A percentile compares a stretch with the other conserved stretches of the same genome.
These are phyloP conservation scores for Pseudopediastrum boryanum DNA, from an alignment of 139 green algal species.

Conservation along the genomic window DNA sequence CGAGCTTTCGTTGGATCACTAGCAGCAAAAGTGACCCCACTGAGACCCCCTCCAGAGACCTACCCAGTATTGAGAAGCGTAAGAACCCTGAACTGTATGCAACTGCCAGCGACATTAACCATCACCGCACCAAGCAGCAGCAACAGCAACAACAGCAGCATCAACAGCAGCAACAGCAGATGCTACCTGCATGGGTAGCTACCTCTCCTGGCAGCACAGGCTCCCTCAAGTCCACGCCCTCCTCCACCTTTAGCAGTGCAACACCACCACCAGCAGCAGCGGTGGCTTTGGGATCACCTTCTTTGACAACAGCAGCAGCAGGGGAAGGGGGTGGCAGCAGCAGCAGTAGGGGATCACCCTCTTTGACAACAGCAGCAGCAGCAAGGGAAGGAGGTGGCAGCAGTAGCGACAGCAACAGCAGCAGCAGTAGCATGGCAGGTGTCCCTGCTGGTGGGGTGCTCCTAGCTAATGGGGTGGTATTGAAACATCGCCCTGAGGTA, in stretches of 20 bases:
- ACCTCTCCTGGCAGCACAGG: neutral
- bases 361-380: neutral
- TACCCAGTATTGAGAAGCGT: neutral
- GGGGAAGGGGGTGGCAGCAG: neutral
- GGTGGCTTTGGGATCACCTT: neutral
- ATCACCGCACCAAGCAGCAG: neutral
- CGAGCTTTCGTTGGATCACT: neutral
- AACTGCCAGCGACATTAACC: neutral
- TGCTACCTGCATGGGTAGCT: neutral
- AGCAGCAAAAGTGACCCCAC: neutral
- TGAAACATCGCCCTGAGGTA: constrained; percentile 74
- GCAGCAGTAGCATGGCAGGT: neutral
- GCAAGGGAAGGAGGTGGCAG: neutral
- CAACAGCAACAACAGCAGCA: neutral
- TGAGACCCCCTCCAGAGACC: neutral
- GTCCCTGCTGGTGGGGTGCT: neutral
- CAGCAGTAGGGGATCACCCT: neutral
- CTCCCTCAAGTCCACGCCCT: neutral
- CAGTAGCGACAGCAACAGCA: neutral
- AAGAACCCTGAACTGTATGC: constrained; percentile 48
- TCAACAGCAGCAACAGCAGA: neutral
- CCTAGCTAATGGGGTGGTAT: too few relatives aligned
- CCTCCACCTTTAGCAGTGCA: neutral
- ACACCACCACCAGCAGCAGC: neutral
- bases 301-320: neutral